A percentile compares a stretch with the other conserved stretches of the same genome.
These are phyloP conservation scores for Astrocystis sublimbata DNA, from an alignment of 495 filamentous ascomycete genomes.

Conservation along the genomic window DNA sequence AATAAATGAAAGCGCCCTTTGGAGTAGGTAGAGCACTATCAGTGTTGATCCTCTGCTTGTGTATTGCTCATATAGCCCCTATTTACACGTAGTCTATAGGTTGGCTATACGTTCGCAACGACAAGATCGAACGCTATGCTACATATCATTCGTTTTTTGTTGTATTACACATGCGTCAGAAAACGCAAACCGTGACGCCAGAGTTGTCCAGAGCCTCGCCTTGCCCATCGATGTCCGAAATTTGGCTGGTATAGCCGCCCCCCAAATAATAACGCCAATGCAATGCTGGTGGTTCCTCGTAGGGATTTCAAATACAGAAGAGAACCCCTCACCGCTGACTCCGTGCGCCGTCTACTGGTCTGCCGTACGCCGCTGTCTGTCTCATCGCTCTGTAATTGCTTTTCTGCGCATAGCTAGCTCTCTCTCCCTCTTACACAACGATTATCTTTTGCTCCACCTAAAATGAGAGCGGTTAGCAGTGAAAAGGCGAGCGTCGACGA, in stretches of 20 bases:
- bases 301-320: neutral
- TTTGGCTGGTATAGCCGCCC: conserved; percentile 14
- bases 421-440: neutral
- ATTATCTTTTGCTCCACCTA: conserved; percentile 22
- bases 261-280: conserved; percentile 32
- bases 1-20: too few relatives aligned
- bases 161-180: conserved; percentile 23
- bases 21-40: too few relatives aligned
- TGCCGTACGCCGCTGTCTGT: too few relatives aligned
- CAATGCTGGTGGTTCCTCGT: conserved; percentile 23
- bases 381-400: neutral
- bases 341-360: too few relatives aligned
- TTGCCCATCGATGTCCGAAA: conserved; percentile 17
- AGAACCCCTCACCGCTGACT: neutral
- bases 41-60: too few relatives aligned
- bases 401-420: neutral
- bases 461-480: neutral
- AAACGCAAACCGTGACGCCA: conserved; percentile 37
- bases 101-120: too few relatives aligned
- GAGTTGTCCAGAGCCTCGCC: conserved; percentile 29
- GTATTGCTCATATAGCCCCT: too few relatives aligned
- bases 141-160: too few relatives aligned
- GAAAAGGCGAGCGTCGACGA: neutral
- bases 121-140: too few relatives aligned
- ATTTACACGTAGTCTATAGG: too few relatives aligned